Evolutionary conservation across 345 rosid genomes (phyloP).

Genomic region (Corchorus capsularis): DNA sequence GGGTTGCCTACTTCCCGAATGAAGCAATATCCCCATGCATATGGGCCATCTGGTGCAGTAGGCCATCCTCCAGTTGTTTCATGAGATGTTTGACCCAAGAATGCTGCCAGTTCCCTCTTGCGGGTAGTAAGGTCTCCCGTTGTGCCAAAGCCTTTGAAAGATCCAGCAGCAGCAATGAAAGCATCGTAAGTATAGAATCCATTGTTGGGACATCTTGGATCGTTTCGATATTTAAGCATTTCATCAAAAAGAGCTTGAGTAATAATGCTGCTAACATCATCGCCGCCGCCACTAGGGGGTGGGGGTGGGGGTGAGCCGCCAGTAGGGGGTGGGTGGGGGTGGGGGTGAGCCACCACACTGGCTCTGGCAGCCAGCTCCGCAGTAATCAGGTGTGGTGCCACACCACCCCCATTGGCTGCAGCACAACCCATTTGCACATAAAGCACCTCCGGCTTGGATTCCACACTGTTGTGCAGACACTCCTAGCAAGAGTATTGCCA

Average conservation of each 20-base stretch:
- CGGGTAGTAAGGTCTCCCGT: not conserved
- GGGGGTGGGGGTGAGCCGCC: conserved; percentile 10
- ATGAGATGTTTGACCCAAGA: no score
- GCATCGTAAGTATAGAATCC: not conserved
- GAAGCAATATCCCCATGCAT: conserved; percentile 53
- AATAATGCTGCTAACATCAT: not conserved
- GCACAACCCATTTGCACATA: conserved; percentile 30
- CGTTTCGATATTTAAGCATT: no score
- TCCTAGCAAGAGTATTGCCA: conserved; percentile 10
- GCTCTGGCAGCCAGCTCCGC: no score
- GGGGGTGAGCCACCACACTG: conserved; percentile 1
- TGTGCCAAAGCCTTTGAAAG: conserved; percentile 37
- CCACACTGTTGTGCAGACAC: conserved; percentile 32
- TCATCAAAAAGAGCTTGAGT: no score
- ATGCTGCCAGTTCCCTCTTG: no score
- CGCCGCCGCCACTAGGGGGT: not conserved
- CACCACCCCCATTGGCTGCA: conserved; percentile 36
- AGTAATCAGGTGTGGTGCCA: conserved; percentile 19
- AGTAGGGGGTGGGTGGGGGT: conserved; percentile 32
- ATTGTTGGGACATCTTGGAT: no score
- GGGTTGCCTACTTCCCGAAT: conserved; percentile 46
- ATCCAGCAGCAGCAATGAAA: conserved; percentile 29
- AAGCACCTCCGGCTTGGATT: conserved; percentile 30
- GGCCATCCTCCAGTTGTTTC: no score
- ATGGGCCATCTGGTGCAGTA: no score